Base-by-base conservation (phyloP, 2,329 filamentous ascomycete genomes). In the Sordariomycetes sp. region DNA sequence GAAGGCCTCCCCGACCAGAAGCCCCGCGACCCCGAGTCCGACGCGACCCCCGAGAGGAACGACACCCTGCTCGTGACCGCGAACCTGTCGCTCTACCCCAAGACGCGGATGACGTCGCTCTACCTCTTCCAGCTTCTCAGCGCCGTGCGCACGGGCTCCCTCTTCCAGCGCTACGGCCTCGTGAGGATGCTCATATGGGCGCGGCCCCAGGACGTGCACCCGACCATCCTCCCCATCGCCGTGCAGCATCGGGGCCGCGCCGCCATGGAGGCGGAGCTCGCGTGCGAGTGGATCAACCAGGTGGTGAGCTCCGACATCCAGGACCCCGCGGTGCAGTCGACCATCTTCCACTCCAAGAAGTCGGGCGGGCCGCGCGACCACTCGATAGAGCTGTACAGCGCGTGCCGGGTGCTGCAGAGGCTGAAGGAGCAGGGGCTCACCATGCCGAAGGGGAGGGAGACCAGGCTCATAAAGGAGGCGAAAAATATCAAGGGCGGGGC, bases 161-260 rank as follows among this genome's bases (percentile, higher is more conserved):
- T 87, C 0, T 82, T 95, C 64, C 87, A 96, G 64, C 76, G 77
- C 32, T 92, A 90, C 67, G 93, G 93, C 3, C 79, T 86, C 20
- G 85, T 96, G 3, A 84, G 91, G 54, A 86, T 93, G 76, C 77
- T 97, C 1, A 68, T 92, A 46, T 92, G 91, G 85, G 66, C 85
- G 3, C 78, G 81, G 1, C 75, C 85, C 51, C 74, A 80, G 0
- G 86, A 90, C 59, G 83, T 83, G 62, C 65, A 70, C 7, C 61
- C 69, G 1, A 52, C 46, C 11, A 63, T 89, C 1, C 60, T 96
- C 8, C 87, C 92, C 0, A 80, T 80, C 57, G 72, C 74, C 1
- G 66, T 88, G 2, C 69, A 74, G 37, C 69, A 74, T 1, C 80
- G 86, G n/a, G 77, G 71, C 50, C 85, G 83, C 53, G 68, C 76